Base-by-base conservation (phyloP, 208 protist genomes). In the Leishmania tarentolae region DNA sequence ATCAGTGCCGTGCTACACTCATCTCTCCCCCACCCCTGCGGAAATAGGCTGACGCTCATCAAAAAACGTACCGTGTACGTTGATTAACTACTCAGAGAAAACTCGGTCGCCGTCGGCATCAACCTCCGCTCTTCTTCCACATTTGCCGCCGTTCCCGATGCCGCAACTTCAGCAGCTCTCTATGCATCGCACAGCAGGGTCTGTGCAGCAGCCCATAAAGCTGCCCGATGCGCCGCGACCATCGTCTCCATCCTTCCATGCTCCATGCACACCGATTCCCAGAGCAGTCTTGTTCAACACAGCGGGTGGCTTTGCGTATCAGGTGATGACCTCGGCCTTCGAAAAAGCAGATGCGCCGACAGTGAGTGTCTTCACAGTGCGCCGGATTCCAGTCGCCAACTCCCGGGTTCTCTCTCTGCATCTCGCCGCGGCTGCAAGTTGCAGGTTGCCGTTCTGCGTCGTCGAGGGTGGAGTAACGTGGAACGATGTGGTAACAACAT, bases 321-420 rank as follows among this genome's bases (percentile, higher is more conserved):
- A 85, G 17, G 66, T 85, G 57, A 21, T 72, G 70, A 31, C 73
- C 2, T 81, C 76, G 8, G n/a, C 31, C 57, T 50, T 75, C 15
- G 71, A 42, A 47, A 28, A 13, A n/a, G 31, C 59, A 1, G 17
- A 5, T 68, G 47, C 74, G 21, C 24, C 37, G 2, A 28, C 13
- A 8, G 82, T 81, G 59, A 78, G 71, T 74, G 28, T 85, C 71
- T 85, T 85, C 52, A 75, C 76, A 42, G 76, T 85, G 69, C 82
- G 56, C 1, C 76, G 82, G 5, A 65, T 85, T 7, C 50, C n/a
- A 21, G 47, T 85, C 61, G 3, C 31, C n/a, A 68, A 72, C 72
- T 42, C 31, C 56, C 44, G 42, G 28, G 28, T 66, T 31, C 69
- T 86, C 4, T 46, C 61, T 24, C 37, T 37, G 17, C 83, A 83